These are phyloP conservation scores for Colletotrichum musicola DNA, from an alignment of 2,329 filamentous ascomycete species.

Conservation along the genomic window DNA sequence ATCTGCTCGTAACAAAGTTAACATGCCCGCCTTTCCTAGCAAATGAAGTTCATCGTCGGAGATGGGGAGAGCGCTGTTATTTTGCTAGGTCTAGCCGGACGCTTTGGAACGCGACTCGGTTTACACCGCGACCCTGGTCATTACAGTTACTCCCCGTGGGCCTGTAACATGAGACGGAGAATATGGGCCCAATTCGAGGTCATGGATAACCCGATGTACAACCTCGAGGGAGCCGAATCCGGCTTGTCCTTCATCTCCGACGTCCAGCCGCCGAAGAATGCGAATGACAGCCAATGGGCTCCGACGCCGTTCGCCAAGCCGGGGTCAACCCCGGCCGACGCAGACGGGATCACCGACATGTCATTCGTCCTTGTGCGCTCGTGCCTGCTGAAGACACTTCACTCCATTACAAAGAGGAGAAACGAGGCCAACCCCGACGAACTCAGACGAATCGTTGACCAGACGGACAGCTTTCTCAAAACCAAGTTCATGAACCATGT, in stretches of 20 bases:
- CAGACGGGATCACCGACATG: slow-evolving; percentile 41
- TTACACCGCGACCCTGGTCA: slow-evolving; percentile 34
- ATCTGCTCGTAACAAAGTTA: not conserved
- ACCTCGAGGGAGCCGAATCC: slow-evolving; percentile 40
- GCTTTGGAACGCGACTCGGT: slow-evolving; percentile 29
- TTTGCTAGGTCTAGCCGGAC: slow-evolving; percentile 31
- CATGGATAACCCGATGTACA: slow-evolving; percentile 39
- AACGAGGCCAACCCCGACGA: slow-evolving; percentile 25
- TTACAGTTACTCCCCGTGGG: slow-evolving; percentile 33
- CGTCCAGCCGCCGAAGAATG: slow-evolving; percentile 32
- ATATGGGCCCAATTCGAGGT: slow-evolving; percentile 36
- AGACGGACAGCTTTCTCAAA: slow-evolving; percentile 25
- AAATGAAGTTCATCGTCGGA: slow-evolving; percentile 33
- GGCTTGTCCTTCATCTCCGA: slow-evolving; percentile 35
- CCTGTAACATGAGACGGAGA: slow-evolving; percentile 28
- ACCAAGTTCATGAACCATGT: slow-evolving; percentile 33
- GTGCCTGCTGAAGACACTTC: slow-evolving; percentile 21
- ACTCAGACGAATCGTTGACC: slow-evolving; percentile 21
- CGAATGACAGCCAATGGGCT: slow-evolving; percentile 40
- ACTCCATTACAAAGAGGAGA: slow-evolving; percentile 7
- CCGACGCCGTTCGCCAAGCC: slow-evolving; percentile 38
- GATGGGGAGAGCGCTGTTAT: slow-evolving; percentile 29
- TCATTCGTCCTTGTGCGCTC: slow-evolving; percentile 37
- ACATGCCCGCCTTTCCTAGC: not conserved
- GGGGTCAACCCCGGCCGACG: slow-evolving; percentile 34